A percentile compares a stretch with the other conserved stretches of the same genome.
Conservation (phyloP, 768 basidiomycete genomes). For the Tricholoma hemisulphureum region DNA sequence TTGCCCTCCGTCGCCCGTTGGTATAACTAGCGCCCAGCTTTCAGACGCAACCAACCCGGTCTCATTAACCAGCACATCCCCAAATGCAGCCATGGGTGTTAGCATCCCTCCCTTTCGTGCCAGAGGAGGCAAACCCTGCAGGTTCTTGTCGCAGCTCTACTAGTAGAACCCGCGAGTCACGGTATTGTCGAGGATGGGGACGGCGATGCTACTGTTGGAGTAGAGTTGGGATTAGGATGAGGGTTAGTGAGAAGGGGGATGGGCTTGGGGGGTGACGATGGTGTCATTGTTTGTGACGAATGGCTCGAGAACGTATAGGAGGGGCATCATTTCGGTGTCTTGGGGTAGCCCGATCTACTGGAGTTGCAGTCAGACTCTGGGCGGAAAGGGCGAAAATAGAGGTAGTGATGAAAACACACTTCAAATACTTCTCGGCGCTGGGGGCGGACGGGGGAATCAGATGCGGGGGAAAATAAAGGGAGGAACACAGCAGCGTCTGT, state of each 20-base stretch:
- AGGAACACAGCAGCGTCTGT: slow-evolving; percentile 71
- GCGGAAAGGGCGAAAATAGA: neutral
- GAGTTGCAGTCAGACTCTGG: neutral
- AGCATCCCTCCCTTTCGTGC: too few species aligned
- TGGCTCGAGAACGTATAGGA: slow-evolving; percentile 78
- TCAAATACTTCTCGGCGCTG: slow-evolving; percentile 89
- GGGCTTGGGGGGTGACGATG: slow-evolving; percentile 80
- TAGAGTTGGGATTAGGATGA: neutral
- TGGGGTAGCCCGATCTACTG: slow-evolving; percentile 77
- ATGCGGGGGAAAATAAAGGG: neutral
- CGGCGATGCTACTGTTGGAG: slow-evolving; percentile 65
- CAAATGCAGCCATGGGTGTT: too few species aligned
- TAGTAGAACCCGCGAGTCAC: too few species aligned
- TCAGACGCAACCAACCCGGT: too few species aligned
- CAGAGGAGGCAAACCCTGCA: too few species aligned
- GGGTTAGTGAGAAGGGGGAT: neutral
- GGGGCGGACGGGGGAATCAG: neutral
- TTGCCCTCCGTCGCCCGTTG: too few species aligned
- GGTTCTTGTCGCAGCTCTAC: too few species aligned
- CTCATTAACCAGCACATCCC: too few species aligned
- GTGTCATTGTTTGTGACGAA: slow-evolving; percentile 70
- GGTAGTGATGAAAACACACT: slow-evolving; percentile 38
- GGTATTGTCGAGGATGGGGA: slow-evolving; percentile 77
- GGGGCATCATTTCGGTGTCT: slow-evolving; percentile 66
- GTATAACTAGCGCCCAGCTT: too few species aligned